Evolutionary conservation across 176 grass and related monocot species (phyloP), one percentile per base, ranked within the genome.

Genomic region (Oryza meridionalis): DNA sequence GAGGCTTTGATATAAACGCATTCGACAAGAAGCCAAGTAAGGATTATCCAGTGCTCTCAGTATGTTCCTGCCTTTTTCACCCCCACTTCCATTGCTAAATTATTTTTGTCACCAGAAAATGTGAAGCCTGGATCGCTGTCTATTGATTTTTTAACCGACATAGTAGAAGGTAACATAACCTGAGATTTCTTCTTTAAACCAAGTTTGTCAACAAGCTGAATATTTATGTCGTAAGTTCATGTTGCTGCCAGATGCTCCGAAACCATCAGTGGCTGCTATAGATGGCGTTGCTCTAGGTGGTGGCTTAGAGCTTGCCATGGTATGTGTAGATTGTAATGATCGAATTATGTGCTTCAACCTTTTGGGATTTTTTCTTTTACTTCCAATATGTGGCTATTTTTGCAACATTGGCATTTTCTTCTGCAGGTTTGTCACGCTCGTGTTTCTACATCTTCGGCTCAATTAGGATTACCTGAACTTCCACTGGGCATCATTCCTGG

Each of bases 251-350:
- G 96, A 90, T 90, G 93, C 92, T 76, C 81, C 40, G 70, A 98
- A 95, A 67, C 96, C 91, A 4, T 88, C 89, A 67, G 91, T 95
- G 70, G 89, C 92, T 88, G 96, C 96, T 51, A 93, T 98, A 80
- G 91, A 95, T 69, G 85, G 96, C 46, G 27, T 98, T 85, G 93
- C 91, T 88, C 82, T 98, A 69, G 96, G 96, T 72, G 96, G 96
- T 1, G 93, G 93, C 55, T 76, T 98, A 81, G 96, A 98, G 82
- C 26, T 92, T 87, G 89, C 91, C 77, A 98, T 98, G 96, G 96
- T 98, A 92, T 83, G 80, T 42, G 14, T 51, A 49, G 38, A 10
- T 71, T 79, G 3, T 51, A 33, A 88, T 83, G 11, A 3, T 19
- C 6, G 0, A 46, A 42, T 70, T 62, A 43, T 62, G 43, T 44